These are phyloP conservation scores for Fragosphaeria purpurea DNA, from an alignment of 2,329 filamentous ascomycete genomes.

Conservation along the genomic window DNA sequence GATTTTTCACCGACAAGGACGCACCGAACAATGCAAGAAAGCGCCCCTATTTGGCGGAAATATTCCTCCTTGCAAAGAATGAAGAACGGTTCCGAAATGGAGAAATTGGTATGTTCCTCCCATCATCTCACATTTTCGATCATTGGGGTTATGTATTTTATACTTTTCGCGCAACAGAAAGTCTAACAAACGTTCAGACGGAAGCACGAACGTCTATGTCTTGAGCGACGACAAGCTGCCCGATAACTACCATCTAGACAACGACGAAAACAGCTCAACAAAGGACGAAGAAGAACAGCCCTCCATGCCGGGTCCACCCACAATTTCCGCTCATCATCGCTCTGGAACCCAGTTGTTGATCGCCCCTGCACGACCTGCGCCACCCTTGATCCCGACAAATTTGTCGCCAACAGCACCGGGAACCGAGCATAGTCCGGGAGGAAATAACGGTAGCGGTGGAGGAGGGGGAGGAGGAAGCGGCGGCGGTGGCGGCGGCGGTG, in stretches of 20 bases:
- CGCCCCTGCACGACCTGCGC: slow-evolving; percentile 12
- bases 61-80: slow-evolving; percentile 49
- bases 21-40: slow-evolving; percentile 43
- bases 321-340: slow-evolving; percentile 21
- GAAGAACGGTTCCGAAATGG: slow-evolving; percentile 47
- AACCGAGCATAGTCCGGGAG: slow-evolving; percentile 25
- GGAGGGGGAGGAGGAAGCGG: too few species aligned
- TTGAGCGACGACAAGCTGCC: slow-evolving; percentile 42
- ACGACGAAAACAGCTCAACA: slow-evolving; percentile 29
- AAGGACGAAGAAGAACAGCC: slow-evolving; percentile 34
- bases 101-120: slow-evolving; percentile 41
- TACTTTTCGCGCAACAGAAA: neutral
- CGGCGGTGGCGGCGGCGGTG: neutral
- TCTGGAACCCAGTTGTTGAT: slow-evolving; percentile 22
- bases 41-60: slow-evolving; percentile 45
- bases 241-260: slow-evolving; percentile 37
- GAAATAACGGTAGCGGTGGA: neutral
- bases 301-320: slow-evolving; percentile 22
- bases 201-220: slow-evolving; percentile 36
- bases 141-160: neutral
- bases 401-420: slow-evolving; percentile 15
- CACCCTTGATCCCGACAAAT: neutral
- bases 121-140: neutral
- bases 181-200: slow-evolving; percentile 27
- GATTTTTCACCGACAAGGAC: slow-evolving; percentile 49